Evolutionary conservation across 331 rosid genomes (phyloP).

Genomic region (Quercus phellos): DNA sequence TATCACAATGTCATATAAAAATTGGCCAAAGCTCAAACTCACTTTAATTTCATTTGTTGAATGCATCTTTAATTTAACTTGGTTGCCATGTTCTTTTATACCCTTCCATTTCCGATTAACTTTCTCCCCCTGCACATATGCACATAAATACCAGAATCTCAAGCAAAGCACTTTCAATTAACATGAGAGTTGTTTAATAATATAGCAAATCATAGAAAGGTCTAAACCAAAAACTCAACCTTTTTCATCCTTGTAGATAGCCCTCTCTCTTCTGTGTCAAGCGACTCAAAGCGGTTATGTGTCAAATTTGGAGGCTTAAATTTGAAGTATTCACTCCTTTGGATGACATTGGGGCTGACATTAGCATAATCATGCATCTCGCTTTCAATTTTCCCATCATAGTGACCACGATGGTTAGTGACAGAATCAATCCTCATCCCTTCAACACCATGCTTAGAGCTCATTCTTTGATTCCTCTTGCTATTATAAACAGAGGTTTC

Average conservation of each 20-base stretch:
- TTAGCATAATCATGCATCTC: constrained; percentile 42
- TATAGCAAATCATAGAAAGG: background rate
- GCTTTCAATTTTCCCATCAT: constrained; percentile 40
- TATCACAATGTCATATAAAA: background rate
- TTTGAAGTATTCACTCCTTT: constrained; percentile 45
- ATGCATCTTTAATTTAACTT: constrained; percentile 45
- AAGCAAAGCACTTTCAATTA: constrained; percentile 20
- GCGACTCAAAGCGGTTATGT: constrained; percentile 24
- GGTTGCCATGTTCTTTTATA: constrained; percentile 34
- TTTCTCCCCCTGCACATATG: constrained; percentile 46
- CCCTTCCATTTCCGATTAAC: constrained; percentile 43
- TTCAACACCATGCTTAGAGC: constrained; percentile 45
- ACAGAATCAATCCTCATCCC: constrained; percentile 50
- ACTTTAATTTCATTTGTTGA: constrained; percentile 55
- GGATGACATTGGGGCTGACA: constrained; percentile 34
- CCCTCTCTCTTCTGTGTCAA: constrained; percentile 49
- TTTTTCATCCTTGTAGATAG: constrained; percentile 30
- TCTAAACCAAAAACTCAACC: constrained; percentile 24
- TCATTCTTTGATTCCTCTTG: constrained; percentile 41
- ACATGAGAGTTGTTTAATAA: background rate
- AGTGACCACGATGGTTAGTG: constrained; percentile 42
- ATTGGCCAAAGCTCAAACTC: constrained; percentile 32
- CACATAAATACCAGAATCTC: constrained; percentile 12
- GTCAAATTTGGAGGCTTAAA: constrained; percentile 44
- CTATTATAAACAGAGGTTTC: constrained; percentile 45